These are phyloP conservation scores for Penicillium sp. DNA, from an alignment of 2,329 filamentous ascomycete species.

Conservation along the genomic window DNA sequence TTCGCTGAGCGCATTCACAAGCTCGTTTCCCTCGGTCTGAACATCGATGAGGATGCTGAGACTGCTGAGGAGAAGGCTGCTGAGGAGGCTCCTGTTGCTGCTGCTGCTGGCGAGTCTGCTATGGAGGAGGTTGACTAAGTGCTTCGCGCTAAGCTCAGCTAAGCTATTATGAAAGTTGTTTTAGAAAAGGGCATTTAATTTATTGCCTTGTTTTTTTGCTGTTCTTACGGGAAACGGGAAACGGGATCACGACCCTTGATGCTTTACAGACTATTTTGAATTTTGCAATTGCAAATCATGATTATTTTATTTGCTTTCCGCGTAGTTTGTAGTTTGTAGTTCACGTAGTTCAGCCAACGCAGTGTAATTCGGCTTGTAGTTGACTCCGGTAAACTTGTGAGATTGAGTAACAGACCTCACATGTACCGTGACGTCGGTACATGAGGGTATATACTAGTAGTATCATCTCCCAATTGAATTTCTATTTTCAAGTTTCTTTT, in stretches of 20 bases:
- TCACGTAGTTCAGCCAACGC: neutral
- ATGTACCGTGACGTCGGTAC: too few relatives aligned
- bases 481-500: too few relatives aligned
- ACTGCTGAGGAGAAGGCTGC: constrained; percentile 59
- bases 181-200: neutral
- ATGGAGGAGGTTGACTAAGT: constrained; percentile 99
- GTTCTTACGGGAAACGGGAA: constrained; percentile 35
- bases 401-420: too few relatives aligned
- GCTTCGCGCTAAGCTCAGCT: too few relatives aligned
- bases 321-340: neutral
- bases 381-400: too few relatives aligned
- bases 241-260: constrained; percentile 34
- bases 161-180: too few relatives aligned
- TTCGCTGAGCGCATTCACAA: constrained; percentile 99
- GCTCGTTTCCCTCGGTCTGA: constrained; percentile 95
- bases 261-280: constrained; percentile 14
- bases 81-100: constrained; percentile 64
- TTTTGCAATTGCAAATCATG: constrained; percentile 20
- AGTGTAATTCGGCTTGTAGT: neutral
- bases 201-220: constrained; percentile 20
- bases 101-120: constrained; percentile 79
- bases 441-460: too few relatives aligned
- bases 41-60: constrained; percentile 94
- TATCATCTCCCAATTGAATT: too few relatives aligned
- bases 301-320: constrained; percentile 11